These are phyloP conservation scores for Neurospora sp. DNA, from an alignment of 2,329 filamentous ascomycete genomes.

Conservation along the genomic window DNA sequence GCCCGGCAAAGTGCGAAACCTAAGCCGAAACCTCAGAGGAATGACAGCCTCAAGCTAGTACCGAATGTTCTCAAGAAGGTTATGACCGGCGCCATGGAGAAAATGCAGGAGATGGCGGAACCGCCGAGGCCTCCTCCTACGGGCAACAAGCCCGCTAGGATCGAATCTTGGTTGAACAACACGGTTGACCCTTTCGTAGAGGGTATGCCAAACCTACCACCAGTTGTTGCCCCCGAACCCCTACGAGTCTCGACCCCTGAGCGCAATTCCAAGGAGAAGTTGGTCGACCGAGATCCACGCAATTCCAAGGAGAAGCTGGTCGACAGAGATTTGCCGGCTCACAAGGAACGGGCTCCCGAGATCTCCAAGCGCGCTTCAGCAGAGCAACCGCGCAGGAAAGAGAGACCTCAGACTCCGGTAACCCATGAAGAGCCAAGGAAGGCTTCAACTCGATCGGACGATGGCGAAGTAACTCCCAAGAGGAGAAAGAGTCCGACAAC, in stretches of 20 bases:
- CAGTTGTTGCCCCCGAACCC: not conserved
- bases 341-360: slow-evolving; percentile 16
- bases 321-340: slow-evolving; percentile 11
- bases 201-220: slow-evolving; percentile 21
- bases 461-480: slow-evolving; percentile 18
- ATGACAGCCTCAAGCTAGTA: slow-evolving; percentile 48
- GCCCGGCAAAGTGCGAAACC: slow-evolving; percentile 30
- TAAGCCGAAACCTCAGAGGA: slow-evolving; percentile 40
- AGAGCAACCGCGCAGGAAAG: not conserved
- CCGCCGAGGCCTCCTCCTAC: slow-evolving; percentile 37
- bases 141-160: slow-evolving; percentile 51
- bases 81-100: slow-evolving; percentile 54
- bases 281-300: not conserved
- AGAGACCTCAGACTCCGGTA: not conserved
- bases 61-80: slow-evolving; percentile 58
- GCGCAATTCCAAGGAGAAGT: slow-evolving; percentile 2
- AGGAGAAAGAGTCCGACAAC: slow-evolving; percentile 26
- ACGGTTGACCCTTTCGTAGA: slow-evolving; percentile 56
- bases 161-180: slow-evolving; percentile 55
- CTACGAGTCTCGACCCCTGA: slow-evolving; percentile 18
- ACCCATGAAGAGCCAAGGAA: not conserved
- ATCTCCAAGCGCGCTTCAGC: slow-evolving; percentile 10
- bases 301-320: not conserved
- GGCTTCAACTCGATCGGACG: slow-evolving; percentile 6
- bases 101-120: slow-evolving; percentile 52